Evolutionary conservation across 2,329 filamentous ascomycete species (phyloP), one percentile per base, ranked within the genome.

Genomic region (Cladophialophora exuberans): DNA sequence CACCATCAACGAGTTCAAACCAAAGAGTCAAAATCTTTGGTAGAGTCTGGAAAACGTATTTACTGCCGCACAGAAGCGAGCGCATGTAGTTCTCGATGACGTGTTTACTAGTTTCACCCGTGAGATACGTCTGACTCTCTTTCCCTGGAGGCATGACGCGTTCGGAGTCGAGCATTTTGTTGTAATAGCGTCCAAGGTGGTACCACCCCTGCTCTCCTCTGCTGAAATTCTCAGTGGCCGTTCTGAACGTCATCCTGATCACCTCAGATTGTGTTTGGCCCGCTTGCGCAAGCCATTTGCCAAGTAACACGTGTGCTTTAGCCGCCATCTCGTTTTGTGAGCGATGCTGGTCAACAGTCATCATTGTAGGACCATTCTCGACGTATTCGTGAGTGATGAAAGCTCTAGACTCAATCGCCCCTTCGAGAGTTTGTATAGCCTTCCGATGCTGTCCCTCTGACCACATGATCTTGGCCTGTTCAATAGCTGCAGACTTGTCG

Each of bases 131-230:
- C 50, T 91, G 87, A 36, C 82, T 86, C 70, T 96, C 91, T 60
- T 92, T 91, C 23, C 87, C 83, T 15, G 83, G 78, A 31, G 87
- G 85, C 48, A 96, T 82, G 1, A 82, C 77, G 70, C 90, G 92
- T 70, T 97, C 91, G 0, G 90, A 89, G 65, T 97, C 93, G 2
- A 97, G 77, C 3, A 97, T 82, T 71, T 97, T 99, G 70, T 96
- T 95, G 79, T 99, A 99, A 72, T 97, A 91, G 42, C 93, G 90
- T 4, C 94, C 94, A 7, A 99, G 82, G 70, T 97, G 96, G 70
- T 97, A 99, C 69, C 97, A 93, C 0, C 90, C 92, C 72, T 97
- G 97, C 69, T 99, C 94, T 92, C 93, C 99, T 67, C 67, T 70
- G 41, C 67, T 66, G 57, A 76, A 70, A 33, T 74, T 68, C 46